Evolutionary conservation across 2,329 filamentous ascomycete genomes (phyloP), one percentile per base, ranked within the genome.

Genomic region (Sphaceloma murrayae): DNA sequence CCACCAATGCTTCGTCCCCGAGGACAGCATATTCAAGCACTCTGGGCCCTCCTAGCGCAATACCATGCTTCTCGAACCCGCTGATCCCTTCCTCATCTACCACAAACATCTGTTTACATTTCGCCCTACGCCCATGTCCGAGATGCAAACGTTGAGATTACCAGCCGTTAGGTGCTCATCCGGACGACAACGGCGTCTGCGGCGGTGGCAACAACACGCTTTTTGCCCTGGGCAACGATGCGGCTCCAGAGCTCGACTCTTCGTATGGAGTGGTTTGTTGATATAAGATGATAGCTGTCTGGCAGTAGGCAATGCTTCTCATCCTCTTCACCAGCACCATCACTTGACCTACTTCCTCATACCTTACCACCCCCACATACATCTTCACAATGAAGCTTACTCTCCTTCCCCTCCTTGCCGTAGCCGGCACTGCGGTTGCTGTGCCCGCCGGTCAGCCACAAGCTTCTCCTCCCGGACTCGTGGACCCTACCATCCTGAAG

Each of bases 371-470:
- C 33, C 19, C 17, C 17, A 21, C 33, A 27, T n/a, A n/a, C 13
- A 19, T n/a, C 19, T n/a, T 19, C 34, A 40, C 11, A 19, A 46
- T 46, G 44, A 46, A 40, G n/a, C 42, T 33, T 29, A 34, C 32
- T 26, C n/a, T 33, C 26, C 27, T 40, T 8, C 21, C 36, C 22
- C 24, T 40, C 16, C 36, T 40, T n/a, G 36, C 36, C 36, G 22
- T 40, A 6, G 36, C 36, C 19, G 36, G 36, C 36, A 29, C 22
- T 14, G n/a, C 36, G 16, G 5, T 40, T 14, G 36, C 36, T 26
- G 11, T 16, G 11, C 36, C 36, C 9, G 36, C 36, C 10, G 36
- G 36, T 14, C n/a, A 14, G 36, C 36, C 36, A 3, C 36, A 40
- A 17, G 36, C 36, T 19, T 22, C 36, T 40, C 36, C 36, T 40